Conservation (phyloP, 345 rosid species). For the Iberis pinnata region DNA sequence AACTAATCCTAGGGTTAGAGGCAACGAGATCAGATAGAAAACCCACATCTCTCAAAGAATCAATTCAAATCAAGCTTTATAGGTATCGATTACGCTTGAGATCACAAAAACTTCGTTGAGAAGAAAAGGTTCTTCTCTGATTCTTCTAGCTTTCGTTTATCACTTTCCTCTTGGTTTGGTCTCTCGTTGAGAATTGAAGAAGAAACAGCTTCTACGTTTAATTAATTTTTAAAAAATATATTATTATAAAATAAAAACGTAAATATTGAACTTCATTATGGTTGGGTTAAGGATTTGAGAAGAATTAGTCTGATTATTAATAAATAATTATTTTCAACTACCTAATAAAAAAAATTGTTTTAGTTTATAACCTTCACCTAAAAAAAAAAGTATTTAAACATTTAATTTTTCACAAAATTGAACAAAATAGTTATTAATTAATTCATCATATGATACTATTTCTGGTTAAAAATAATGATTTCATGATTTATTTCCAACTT, state of each 20-base stretch:
- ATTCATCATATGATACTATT: no score
- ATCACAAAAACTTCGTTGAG: conserved; percentile 26
- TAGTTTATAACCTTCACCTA: no score
- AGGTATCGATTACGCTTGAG: conserved; percentile 7
- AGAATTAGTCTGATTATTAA: conserved; percentile 14
- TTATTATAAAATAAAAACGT: neutral
- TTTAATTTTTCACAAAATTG: no score
- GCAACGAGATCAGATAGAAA: conserved; percentile 93
- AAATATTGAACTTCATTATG: conserved; percentile 14
- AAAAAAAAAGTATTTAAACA: no score
- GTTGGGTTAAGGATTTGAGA: conserved; percentile 5
- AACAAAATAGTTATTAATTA: no score
- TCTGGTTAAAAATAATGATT: no score
- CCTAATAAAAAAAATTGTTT: no score
- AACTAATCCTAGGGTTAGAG: conserved; percentile 91
- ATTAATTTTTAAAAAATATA: neutral
- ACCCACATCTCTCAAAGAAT: conserved; percentile 68
- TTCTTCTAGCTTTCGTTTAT: neutral
- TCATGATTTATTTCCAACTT: no score
- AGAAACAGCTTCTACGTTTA: conserved; percentile 9
- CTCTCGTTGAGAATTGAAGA: conserved; percentile 10
- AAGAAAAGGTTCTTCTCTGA: conserved; percentile 14
- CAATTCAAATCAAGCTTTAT: conserved; percentile 1
- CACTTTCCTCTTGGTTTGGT: conserved; percentile 13
- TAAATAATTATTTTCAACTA: neutral